These are phyloP conservation scores for Penicillium parvum DNA, from an alignment of 495 filamentous ascomycete species.

Conservation along the genomic window DNA sequence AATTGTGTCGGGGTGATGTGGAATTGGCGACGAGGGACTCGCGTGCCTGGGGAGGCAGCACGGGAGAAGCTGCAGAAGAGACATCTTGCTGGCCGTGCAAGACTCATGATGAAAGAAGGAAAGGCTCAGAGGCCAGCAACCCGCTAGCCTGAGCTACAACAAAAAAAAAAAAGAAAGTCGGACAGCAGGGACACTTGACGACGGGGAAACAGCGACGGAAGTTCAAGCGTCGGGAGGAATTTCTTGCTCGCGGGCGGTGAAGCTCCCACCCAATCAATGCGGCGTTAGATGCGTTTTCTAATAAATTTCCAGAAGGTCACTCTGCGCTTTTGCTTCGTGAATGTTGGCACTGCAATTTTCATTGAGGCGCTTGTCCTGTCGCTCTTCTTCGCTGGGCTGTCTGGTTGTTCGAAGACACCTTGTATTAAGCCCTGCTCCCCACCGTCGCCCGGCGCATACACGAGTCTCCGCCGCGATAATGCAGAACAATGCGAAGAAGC, in stretches of 20 bases:
- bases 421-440: constrained; percentile 1
- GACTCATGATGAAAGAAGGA: constrained; percentile 46
- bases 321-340: constrained; percentile 6
- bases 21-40: constrained; percentile 49
- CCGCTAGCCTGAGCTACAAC: constrained; percentile 22
- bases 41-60: constrained; percentile 35
- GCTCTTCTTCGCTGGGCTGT: background rate
- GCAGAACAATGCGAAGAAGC: constrained; percentile 27
- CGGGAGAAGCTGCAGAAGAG: constrained; percentile 51
- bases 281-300: constrained; percentile 23
- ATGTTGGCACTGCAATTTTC: constrained; percentile 22
- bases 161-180: constrained; percentile 10
- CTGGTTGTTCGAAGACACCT: constrained; percentile 2
- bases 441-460: constrained; percentile 16
- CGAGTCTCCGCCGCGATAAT: constrained; percentile 24
- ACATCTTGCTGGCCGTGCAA: constrained; percentile 54
- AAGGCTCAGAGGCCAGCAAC: constrained; percentile 26
- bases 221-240: constrained; percentile 25
- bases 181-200: constrained; percentile 13
- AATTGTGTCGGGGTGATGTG: constrained; percentile 41
- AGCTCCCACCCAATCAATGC: constrained; percentile 19
- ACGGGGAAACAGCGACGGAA: constrained; percentile 25
- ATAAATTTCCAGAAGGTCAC: constrained; percentile 28
- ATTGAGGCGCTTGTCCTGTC: constrained; percentile 10
- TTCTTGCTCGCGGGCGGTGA: constrained; percentile 32